Percentiles rank a stretch among this genome's conserved stretches.
Evolutionary conservation across 2,329 filamentous ascomycete genomes (phyloP).

Genomic region (Neonectria punicea): DNA sequence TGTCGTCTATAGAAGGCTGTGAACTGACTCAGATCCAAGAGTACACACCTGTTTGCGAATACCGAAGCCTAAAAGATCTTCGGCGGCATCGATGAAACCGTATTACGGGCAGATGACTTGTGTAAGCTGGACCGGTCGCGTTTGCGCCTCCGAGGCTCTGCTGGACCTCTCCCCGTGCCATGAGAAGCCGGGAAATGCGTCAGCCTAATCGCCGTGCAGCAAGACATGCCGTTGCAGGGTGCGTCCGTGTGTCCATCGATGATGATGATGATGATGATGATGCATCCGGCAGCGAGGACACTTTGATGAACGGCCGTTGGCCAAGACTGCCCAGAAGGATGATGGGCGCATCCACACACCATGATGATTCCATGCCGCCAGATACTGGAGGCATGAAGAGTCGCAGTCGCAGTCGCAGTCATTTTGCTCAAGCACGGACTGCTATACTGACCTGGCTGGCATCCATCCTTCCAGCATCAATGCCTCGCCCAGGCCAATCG

Average conservation of each 20-base stretch:
- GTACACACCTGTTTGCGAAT: too few relatives aligned
- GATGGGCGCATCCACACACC: conserved; percentile 16
- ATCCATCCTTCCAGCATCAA: not conserved
- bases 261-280: not conserved
- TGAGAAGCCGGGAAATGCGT: conserved; percentile 7
- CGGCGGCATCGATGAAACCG: conserved; percentile 4
- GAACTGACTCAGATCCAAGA: too few relatives aligned
- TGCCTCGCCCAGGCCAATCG: conserved; percentile 1
- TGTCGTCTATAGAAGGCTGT: too few relatives aligned
- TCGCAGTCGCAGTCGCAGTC: not conserved
- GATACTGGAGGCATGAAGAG: too few relatives aligned
- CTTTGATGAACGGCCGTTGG: not conserved
- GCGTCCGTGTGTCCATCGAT: not conserved
- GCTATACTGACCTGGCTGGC: not conserved
- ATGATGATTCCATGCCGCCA: not conserved
- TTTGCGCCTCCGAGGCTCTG: conserved; percentile 10
- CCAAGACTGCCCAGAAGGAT: conserved; percentile 1
- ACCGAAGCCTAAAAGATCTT: not conserved
- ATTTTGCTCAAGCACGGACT: not conserved
- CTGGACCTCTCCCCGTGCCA: not conserved
- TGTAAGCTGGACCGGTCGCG: not conserved
- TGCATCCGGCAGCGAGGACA: not conserved
- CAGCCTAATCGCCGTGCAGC: conserved; percentile 14
- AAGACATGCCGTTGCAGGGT: not conserved
- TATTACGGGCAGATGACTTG: conserved; percentile 8